Conservation (phyloP, 2,329 filamentous ascomycete species). For the Trichoderma sp. region DNA sequence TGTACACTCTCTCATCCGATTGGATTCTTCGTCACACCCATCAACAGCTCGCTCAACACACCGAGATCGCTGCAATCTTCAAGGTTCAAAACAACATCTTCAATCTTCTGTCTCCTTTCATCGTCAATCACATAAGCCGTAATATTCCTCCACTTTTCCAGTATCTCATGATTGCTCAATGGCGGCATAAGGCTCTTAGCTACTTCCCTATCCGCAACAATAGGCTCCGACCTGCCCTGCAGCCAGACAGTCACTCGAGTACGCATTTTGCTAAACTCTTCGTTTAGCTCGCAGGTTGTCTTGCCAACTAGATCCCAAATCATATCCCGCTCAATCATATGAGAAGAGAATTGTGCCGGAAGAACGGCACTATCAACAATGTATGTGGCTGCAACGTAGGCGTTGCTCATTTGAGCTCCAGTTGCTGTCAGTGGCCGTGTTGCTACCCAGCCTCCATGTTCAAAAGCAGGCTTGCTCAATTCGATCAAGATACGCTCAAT, state of each 20-base stretch:
- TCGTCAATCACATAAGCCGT: constrained; percentile 36
- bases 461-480: constrained; percentile 34
- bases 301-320: constrained; percentile 41
- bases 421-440: constrained; percentile 38
- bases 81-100: constrained; percentile 35
- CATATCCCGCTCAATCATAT: constrained; percentile 38
- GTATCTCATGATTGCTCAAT: constrained; percentile 41
- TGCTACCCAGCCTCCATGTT: constrained; percentile 42
- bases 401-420: constrained; percentile 43
- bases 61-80: constrained; percentile 29
- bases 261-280: constrained; percentile 29
- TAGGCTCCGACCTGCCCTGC: constrained; percentile 27
- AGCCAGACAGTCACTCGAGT: constrained; percentile 22
- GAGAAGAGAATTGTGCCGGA: constrained; percentile 36
- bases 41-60: constrained; percentile 13
- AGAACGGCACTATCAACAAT: constrained; percentile 42
- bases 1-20: neutral
- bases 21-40: neutral
- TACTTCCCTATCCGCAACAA: constrained; percentile 11
- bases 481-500: constrained; percentile 36
- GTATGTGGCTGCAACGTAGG: constrained; percentile 41
- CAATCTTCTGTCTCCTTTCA: constrained; percentile 34
- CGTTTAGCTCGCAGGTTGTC: constrained; percentile 27
- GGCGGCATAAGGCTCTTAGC: constrained; percentile 38
- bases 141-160: constrained; percentile 39